These are phyloP conservation scores for Rhizophagus clarus DNA, from an alignment of 192 early-diverging fungal genomes.

Conservation along the genomic window DNA sequence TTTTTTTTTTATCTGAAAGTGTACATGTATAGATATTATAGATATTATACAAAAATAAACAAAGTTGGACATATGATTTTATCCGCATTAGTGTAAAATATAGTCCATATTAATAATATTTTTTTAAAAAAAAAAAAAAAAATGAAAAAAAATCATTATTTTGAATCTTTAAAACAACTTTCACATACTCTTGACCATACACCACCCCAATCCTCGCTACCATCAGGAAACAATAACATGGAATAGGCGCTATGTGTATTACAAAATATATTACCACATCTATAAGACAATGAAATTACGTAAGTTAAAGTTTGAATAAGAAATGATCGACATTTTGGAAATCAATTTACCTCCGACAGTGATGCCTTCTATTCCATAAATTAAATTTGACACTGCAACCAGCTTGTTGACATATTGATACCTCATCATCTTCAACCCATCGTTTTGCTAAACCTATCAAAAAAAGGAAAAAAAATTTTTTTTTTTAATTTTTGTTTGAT, in stretches of 20 bases:
- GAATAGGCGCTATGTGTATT: slow-evolving; percentile 24
- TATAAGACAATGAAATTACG: background rate
- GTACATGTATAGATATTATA: no score
- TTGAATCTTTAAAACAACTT: slow-evolving; percentile 23
- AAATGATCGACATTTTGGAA: background rate
- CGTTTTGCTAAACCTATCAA: slow-evolving; percentile 15
- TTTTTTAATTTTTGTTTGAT: background rate
- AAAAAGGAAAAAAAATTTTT: background rate
- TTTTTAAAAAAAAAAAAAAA: no score
- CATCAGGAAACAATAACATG: slow-evolving; percentile 27
- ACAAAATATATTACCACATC: slow-evolving; percentile 34
- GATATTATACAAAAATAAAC: no score
- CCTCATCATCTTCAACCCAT: slow-evolving; percentile 33
- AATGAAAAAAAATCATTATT: background rate
- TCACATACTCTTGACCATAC: slow-evolving; percentile 34
- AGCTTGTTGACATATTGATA: slow-evolving; percentile 28
- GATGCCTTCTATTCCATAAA: slow-evolving; percentile 29
- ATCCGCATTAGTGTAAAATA: no score
- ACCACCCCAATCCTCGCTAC: slow-evolving; percentile 29
- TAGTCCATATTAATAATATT: no score
- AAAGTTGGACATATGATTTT: no score
- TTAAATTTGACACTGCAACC: slow-evolving; percentile 23
- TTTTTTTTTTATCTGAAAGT: no score
- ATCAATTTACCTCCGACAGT: slow-evolving; percentile 28
- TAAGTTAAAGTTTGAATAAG: background rate